Conservation (phyloP, 2,329 filamentous ascomycete species). For the Colletotrichum paranaense region DNA sequence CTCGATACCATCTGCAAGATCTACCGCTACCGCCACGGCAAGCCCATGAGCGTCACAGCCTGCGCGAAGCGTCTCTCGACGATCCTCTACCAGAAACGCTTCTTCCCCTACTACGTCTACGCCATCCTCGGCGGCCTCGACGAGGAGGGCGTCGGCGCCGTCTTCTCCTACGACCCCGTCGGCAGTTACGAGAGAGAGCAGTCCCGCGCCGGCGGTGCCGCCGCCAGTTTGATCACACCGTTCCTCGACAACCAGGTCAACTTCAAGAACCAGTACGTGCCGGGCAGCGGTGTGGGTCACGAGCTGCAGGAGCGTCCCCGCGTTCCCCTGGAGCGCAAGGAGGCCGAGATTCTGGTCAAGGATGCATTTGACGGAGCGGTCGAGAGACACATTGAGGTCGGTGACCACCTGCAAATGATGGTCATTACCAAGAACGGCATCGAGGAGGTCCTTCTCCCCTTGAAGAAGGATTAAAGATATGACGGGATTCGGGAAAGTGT, state of each 20-base stretch:
- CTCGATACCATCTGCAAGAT: conserved; percentile 97
- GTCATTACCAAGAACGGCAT: conserved; percentile 90
- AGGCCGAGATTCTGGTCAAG: conserved; percentile 89
- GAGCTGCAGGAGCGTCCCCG: conserved; percentile 78
- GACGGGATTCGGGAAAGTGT: neutral
- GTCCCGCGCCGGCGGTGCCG: conserved; percentile 92
- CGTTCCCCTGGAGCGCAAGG: conserved; percentile 75
- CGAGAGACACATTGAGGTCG: conserved; percentile 98
- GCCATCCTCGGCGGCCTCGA: conserved; percentile 95
- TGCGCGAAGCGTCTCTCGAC: conserved; percentile 96
- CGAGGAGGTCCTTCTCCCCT: conserved; percentile 81
- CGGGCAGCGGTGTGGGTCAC: conserved; percentile 86
- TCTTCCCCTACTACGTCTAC: conserved; percentile 98
- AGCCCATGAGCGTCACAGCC: conserved; percentile 92
- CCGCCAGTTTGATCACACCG: conserved; percentile 95
- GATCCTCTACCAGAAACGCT: conserved; percentile 96
- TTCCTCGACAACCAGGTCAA: conserved; percentile 99
- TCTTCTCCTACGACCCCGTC: conserved; percentile 98
- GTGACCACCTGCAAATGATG: conserved; percentile 95
- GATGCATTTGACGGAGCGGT: conserved; percentile 98
- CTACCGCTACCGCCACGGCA: conserved; percentile 98
- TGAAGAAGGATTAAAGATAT: conserved; percentile 85
- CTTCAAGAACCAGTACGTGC: conserved; percentile 98
- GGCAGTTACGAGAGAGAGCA: conserved; percentile 98
- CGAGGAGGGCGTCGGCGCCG: conserved; percentile 91